Conservation (phyloP, 2,329 filamentous ascomycete species). For the Neopestalotiopsis clavispora region DNA sequence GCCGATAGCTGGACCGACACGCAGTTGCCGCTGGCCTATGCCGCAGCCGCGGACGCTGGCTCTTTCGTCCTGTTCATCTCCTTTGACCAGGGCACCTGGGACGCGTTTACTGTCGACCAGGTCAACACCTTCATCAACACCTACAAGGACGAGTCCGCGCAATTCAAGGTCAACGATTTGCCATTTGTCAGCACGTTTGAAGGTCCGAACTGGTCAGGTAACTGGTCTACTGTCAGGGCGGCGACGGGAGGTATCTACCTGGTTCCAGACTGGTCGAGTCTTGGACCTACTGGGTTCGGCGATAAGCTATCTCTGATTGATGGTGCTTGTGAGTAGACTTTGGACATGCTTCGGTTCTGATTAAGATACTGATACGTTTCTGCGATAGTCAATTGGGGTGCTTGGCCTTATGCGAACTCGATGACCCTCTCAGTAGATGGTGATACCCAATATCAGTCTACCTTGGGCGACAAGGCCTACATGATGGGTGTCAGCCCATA, state of each 20-base stretch:
- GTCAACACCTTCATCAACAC: slow-evolving; percentile 33
- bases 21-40: slow-evolving; percentile 32
- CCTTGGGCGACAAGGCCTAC: slow-evolving; percentile 17
- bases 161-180: slow-evolving; percentile 33
- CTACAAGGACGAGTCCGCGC: slow-evolving; percentile 30
- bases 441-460: slow-evolving; percentile 14
- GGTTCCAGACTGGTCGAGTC: slow-evolving; percentile 52
- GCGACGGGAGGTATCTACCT: slow-evolving; percentile 42
- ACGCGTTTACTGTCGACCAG: slow-evolving; percentile 29
- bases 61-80: slow-evolving; percentile 45
- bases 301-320: slow-evolving; percentile 20
- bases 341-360: not conserved
- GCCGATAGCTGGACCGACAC: slow-evolving; percentile 22
- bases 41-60: slow-evolving; percentile 24
- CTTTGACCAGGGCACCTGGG: slow-evolving; percentile 38
- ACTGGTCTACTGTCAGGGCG: slow-evolving; percentile 40
- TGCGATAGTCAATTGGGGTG: slow-evolving; percentile 50
- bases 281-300: slow-evolving; percentile 32
- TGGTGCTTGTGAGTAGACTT: slow-evolving; percentile 13
- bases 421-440: slow-evolving; percentile 4
- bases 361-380: not conserved
- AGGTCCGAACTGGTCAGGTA: slow-evolving; percentile 45
- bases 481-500: slow-evolving; percentile 21
- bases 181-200: slow-evolving; percentile 58
- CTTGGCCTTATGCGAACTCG: slow-evolving; percentile 50